Evolutionary conservation across 1,139 yeast species (phyloP).

Genomic region (Geotrichum phurueaensis): DNA sequence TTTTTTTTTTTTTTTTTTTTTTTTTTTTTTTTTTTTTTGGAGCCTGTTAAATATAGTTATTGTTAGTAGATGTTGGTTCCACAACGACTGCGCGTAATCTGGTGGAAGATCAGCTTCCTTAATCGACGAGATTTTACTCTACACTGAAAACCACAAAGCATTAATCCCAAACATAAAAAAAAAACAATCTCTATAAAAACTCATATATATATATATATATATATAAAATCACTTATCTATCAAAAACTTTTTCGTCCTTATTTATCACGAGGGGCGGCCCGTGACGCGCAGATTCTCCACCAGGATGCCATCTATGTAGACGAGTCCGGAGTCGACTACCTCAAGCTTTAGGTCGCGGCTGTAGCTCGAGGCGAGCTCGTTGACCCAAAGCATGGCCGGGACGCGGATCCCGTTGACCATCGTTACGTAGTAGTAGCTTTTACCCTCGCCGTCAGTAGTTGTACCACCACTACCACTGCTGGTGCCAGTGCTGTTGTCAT

Average conservation of each 20-base stretch:
- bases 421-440: neutral
- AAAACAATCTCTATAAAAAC: neutral
- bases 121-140: constrained; percentile 56
- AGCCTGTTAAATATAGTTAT: no score
- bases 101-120: no score
- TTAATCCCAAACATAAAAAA: no score
- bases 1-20: no score
- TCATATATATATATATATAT: neutral
- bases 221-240: neutral
- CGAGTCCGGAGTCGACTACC: neutral
- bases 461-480: neutral
- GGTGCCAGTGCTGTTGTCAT: neutral
- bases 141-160: no score
- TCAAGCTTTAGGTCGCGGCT: constrained; percentile 1
- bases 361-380: neutral
- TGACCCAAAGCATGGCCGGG: constrained; percentile 6
- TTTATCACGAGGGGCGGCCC: neutral
- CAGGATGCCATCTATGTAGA: constrained; percentile 4
- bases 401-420: constrained; percentile 14
- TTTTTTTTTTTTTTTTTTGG: no score
- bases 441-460: neutral
- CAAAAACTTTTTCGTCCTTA: neutral
- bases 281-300: constrained; percentile 6
- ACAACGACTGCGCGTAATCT: no score
- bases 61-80: no score